These are phyloP conservation scores for Magnolia officinalis DNA, from an alignment of 164 flowering plant genomes.

Conservation along the genomic window DNA sequence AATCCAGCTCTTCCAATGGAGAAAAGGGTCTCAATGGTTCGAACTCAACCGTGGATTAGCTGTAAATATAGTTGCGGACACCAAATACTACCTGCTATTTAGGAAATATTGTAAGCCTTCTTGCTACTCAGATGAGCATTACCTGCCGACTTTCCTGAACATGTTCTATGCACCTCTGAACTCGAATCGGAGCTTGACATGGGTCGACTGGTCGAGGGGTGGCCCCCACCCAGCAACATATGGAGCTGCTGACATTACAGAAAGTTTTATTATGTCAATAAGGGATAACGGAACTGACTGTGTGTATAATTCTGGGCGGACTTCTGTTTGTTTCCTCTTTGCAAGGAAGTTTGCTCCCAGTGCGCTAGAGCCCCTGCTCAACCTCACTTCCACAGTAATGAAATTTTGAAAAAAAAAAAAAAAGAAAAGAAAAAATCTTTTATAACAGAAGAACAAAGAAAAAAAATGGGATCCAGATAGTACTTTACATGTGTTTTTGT, in stretches of 20 bases:
- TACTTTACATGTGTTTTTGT: neutral
- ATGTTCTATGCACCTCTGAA: constrained; percentile 56
- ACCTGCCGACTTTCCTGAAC: constrained; percentile 64
- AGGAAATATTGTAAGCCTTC: constrained; percentile 68
- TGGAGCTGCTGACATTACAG: constrained; percentile 46
- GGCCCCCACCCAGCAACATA: constrained; percentile 76
- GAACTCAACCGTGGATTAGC: constrained; percentile 62
- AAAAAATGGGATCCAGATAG: neutral
- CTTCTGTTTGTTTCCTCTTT: constrained; percentile 32
- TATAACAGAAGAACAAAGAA: neutral
- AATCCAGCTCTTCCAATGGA: constrained; percentile 68
- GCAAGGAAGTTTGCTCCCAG: constrained; percentile 40
- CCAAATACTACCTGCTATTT: constrained; percentile 65
- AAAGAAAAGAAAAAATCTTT: neutral
- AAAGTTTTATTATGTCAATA: constrained; percentile 44
- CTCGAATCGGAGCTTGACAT: constrained; percentile 71
- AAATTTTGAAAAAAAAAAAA: constrained; percentile 19
- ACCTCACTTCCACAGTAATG: constrained; percentile 31
- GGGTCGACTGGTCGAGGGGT: constrained; percentile 82
- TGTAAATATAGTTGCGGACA: constrained; percentile 54
- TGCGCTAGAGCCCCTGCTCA: constrained; percentile 38
- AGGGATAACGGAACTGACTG: constrained; percentile 65
- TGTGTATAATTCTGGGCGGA: constrained; percentile 42
- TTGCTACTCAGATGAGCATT: constrained; percentile 91
- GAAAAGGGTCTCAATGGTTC: constrained; percentile 96